Evolutionary conservation across 2,329 filamentous ascomycete species (phyloP), one percentile per base, ranked within the genome.

Genomic region (Diaporthe aspalathi): DNA sequence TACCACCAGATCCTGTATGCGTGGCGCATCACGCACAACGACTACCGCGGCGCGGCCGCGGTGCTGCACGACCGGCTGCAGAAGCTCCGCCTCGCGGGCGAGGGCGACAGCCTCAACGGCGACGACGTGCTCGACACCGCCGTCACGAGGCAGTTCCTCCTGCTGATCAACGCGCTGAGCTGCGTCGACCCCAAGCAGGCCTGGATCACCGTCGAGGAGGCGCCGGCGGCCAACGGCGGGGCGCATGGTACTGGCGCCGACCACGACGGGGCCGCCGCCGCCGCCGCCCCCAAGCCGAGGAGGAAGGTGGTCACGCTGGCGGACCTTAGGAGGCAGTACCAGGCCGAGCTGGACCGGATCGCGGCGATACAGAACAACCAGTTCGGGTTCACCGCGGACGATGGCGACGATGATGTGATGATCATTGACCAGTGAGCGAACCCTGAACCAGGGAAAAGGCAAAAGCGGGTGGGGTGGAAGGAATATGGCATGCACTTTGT

Each of bases 1-100:
- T 97, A 95, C 78, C 93, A 96, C 78, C 93, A 95, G 77, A 92
- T 98, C 70, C 89, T 98, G 60, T 97, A 98, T 80, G 91, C 95
- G 3, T 98, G 95, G 90, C 91, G 96, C 66, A 92, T 97, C 75
- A 91, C 91, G 73, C 92, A 92, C 75, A 90, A 90, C 77, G 93
- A 98, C 82, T 97, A 94, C 85, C 93, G 95, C 54, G 96, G 95
- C 65, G 91, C 89, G 1, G 90, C 91, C 3, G 86, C 89, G 2
- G 84, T 90, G 35, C 83, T 92, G 6, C 82, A 92, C 27, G 89
- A 92, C 76, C 85, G 89, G 45, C 86, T 93, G 67, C 88, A 90
- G 75, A 90, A 89, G 79, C 84, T 93, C 20, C 85, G 87, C 73
- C 83, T 84, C 32, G 84, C 88, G 0, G 88, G 89, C 29, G 88